Evolutionary conservation across 371 early-diverging fungal genomes (phyloP).

Genomic region (Conidiobolus incongruus): DNA sequence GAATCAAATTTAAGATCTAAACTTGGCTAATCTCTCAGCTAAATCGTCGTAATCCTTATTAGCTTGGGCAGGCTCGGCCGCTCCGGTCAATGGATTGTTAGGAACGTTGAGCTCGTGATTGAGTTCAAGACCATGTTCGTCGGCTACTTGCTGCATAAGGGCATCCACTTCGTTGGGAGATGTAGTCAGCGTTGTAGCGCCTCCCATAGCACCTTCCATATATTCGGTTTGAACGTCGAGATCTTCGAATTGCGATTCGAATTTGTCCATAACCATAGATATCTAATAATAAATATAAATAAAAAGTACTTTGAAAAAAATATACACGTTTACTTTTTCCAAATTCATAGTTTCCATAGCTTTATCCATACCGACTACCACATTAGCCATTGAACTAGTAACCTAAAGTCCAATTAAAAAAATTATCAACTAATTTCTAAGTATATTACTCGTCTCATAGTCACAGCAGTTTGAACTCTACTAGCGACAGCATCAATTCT

Average conservation of each 20-base stretch:
- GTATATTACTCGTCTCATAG: conserved; percentile 52
- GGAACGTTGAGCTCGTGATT: too few relatives aligned
- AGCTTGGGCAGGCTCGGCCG: too few relatives aligned
- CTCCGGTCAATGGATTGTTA: too few relatives aligned
- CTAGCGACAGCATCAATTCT: conserved; percentile 84
- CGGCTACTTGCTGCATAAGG: conserved; percentile 83
- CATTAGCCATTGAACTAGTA: conserved; percentile 49
- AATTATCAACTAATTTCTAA: background rate
- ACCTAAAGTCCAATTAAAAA: conserved; percentile 15
- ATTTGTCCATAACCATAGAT: conserved; percentile 85
- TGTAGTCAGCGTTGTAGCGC: conserved; percentile 59
- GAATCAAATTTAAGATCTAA: too few relatives aligned
- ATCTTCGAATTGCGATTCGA: conserved; percentile 83
- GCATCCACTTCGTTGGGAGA: conserved; percentile 82
- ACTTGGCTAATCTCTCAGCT: too few relatives aligned
- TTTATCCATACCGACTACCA: conserved; percentile 78
- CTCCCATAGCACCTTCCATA: conserved; percentile 79
- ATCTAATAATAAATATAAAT: too few relatives aligned
- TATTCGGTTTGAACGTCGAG: conserved; percentile 79
- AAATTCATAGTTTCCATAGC: conserved; percentile 83
- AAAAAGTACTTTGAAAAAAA: too few relatives aligned
- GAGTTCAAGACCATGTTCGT: conserved; percentile 76
- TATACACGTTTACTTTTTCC: conserved; percentile 79
- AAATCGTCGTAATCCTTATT: too few relatives aligned
- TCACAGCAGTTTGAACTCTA: conserved; percentile 84